phyloP scores from a whole-genome alignment of 1,284 basidiomycete genomes.

The Ustanciosporium gigantosporum region DNA sequence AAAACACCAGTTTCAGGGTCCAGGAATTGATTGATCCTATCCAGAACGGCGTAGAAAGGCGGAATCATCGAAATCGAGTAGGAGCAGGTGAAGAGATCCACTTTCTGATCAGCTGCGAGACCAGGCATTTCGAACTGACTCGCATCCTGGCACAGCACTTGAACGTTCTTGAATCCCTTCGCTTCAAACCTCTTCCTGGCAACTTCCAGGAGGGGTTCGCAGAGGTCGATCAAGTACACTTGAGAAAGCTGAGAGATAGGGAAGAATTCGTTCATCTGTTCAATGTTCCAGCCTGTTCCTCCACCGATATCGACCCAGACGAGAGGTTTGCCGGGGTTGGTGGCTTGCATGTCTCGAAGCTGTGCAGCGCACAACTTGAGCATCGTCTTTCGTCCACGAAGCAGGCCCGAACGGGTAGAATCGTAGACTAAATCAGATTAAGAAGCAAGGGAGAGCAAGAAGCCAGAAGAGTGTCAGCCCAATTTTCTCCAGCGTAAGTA shows the following conservation, averaged over 20 bases:
- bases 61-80: slow-evolving; percentile 66
- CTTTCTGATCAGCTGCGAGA: slow-evolving; percentile 45
- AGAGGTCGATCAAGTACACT: slow-evolving; percentile 76
- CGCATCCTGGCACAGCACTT: slow-evolving; percentile 76
- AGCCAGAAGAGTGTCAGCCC: no score
- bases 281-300: slow-evolving; percentile 81
- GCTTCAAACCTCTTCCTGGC: slow-evolving; percentile 72
- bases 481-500: no score
- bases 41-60: slow-evolving; percentile 72
- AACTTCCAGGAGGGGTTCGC: slow-evolving; percentile 74
- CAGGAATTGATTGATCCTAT: slow-evolving; percentile 73
- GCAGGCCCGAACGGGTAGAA: slow-evolving; percentile 54
- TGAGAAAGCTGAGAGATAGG: slow-evolving; percentile 63
- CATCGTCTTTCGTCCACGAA: slow-evolving; percentile 59
- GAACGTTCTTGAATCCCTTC: slow-evolving; percentile 75
- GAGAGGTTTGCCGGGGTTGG: slow-evolving; percentile 65
- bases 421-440: slow-evolving; percentile 55
- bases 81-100: slow-evolving; percentile 60
- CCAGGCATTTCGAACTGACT: slow-evolving; percentile 70
- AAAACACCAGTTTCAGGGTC: slow-evolving; percentile 71
- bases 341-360: slow-evolving; percentile 65
- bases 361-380: slow-evolving; percentile 70
- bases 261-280: slow-evolving; percentile 76
- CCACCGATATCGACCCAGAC: slow-evolving; percentile 84
- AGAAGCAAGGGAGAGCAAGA: not conserved